These are phyloP conservation scores for Suillus subluteus DNA, from an alignment of 768 basidiomycete genomes.

Conservation along the genomic window DNA sequence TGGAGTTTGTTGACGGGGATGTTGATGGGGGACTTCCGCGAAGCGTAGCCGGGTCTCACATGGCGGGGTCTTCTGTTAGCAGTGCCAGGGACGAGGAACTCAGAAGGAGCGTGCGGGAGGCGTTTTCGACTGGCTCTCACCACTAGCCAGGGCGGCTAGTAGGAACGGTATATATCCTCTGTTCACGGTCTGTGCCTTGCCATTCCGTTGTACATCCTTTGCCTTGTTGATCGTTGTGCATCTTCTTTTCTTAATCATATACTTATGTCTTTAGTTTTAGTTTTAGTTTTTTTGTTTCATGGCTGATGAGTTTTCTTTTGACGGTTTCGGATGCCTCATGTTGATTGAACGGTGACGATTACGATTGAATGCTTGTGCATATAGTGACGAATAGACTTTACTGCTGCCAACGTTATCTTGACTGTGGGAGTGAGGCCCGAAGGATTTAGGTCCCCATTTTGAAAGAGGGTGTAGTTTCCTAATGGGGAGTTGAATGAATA, in stretches of 20 bases:
- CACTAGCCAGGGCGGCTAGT: conserved; percentile 25
- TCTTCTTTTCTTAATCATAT: conserved; percentile 9
- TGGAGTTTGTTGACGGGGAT: conserved; percentile 85
- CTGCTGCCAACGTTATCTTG: not conserved
- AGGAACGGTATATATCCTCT: conserved; percentile 10
- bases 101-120: conserved; percentile 80
- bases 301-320: conserved; percentile 6
- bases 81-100: conserved; percentile 74
- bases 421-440: no score
- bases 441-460: no score
- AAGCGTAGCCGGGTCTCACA: conserved; percentile 66
- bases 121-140: conserved; percentile 70
- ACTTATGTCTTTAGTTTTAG: conserved; percentile 9
- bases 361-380: conserved; percentile 3
- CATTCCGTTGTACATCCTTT: conserved; percentile 13
- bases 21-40: conserved; percentile 60
- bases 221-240: conserved; percentile 12
- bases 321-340: not conserved
- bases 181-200: not conserved
- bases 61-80: conserved; percentile 68
- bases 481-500: not conserved
- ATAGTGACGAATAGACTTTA: conserved; percentile 5
- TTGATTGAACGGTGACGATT: not conserved
- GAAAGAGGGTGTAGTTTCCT: not conserved
- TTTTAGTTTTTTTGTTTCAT: not conserved